A percentile compares a stretch with the other conserved stretches of the same genome.
These are phyloP conservation scores for Diaporthe destruens DNA, from an alignment of 2,329 filamentous ascomycete genomes.

Conservation along the genomic window DNA sequence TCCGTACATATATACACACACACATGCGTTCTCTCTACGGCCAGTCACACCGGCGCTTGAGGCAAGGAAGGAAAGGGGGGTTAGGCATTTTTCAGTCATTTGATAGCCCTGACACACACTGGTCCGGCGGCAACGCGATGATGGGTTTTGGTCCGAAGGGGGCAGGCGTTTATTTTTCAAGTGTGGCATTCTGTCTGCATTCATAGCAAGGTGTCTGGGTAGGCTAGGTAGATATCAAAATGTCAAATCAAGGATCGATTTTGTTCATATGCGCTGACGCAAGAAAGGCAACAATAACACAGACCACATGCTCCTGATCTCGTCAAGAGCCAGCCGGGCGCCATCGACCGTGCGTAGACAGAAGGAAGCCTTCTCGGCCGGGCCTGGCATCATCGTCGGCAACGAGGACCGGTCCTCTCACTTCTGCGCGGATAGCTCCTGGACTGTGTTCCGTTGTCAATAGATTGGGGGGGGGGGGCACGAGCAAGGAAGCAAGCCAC, in stretches of 20 bases:
- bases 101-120: background rate
- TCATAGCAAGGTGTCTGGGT: constrained; percentile 40
- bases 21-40: background rate
- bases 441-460: too few species aligned
- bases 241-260: background rate
- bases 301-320: background rate
- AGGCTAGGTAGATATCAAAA: constrained; percentile 38
- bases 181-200: constrained; percentile 10
- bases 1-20: background rate
- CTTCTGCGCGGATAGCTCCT: too few species aligned
- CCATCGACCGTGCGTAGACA: background rate
- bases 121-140: too few species aligned
- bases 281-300: too few species aligned
- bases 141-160: background rate
- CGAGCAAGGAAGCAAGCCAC: too few species aligned
- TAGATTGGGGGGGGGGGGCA: too few species aligned
- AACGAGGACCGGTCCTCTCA: too few species aligned
- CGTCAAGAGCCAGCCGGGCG: background rate
- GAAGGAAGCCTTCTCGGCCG: background rate
- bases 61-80: too few species aligned
- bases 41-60: background rate
- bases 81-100: background rate
- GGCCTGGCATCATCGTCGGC: too few species aligned
- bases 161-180: too few species aligned
- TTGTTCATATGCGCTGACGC: background rate